phyloP scores from a whole-genome alignment of 768 basidiomycete genomes.

The Pleurotus tuber-regium region DNA sequence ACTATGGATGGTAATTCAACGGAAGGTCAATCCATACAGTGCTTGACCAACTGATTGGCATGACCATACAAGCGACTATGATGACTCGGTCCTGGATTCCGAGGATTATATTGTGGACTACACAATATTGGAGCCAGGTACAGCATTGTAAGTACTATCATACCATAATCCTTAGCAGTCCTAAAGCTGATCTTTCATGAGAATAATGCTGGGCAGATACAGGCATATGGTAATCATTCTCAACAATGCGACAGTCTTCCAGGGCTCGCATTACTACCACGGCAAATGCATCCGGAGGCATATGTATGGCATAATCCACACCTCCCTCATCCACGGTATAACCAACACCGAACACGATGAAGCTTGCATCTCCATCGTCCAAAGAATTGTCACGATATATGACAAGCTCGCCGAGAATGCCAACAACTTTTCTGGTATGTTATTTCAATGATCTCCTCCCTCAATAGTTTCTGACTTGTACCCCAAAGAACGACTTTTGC shows the following conservation, averaged over 20 bases:
- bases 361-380: background rate
- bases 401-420: too few species aligned
- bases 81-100: background rate
- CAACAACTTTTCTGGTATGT: too few species aligned
- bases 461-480: too few species aligned
- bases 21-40: background rate
- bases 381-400: too few species aligned
- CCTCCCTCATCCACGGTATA: background rate
- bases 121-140: conserved; percentile 3
- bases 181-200: background rate
- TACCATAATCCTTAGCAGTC: background rate
- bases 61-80: background rate
- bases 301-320: background rate
- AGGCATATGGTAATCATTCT: background rate
- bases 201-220: background rate
- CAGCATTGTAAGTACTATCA: background rate
- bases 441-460: too few species aligned
- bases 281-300: background rate
- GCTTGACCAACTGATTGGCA: background rate
- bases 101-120: background rate
- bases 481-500: too few species aligned
- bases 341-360: background rate
- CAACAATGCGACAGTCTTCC: background rate
- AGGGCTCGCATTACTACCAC: background rate
- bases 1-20: conserved; percentile 1